Evolutionary conservation across 495 filamentous ascomycete species (phyloP).

Genomic region (Endocarpon pusillum): DNA sequence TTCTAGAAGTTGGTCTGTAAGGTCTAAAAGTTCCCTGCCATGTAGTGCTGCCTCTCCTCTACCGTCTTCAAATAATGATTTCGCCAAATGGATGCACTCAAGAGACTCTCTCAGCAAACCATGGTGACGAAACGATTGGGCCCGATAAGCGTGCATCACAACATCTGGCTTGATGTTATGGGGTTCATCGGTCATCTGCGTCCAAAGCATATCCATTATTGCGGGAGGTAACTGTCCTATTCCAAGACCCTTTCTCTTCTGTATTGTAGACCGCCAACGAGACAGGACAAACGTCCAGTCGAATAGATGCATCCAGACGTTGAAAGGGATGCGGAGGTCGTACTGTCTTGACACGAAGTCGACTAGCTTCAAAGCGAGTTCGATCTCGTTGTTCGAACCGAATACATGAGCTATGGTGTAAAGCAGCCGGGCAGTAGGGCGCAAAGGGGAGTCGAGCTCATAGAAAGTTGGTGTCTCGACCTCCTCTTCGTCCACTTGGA

Average conservation of each 20-base stretch:
- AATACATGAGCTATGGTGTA: constrained; percentile 40
- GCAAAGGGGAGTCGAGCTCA: constrained; percentile 29
- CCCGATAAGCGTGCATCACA: constrained; percentile 32
- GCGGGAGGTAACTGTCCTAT: constrained; percentile 21
- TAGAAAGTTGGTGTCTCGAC: constrained; percentile 17
- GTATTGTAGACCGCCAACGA: constrained; percentile 10
- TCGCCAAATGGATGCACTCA: too few species aligned
- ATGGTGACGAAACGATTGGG: constrained; percentile 18
- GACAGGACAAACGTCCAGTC: constrained; percentile 41
- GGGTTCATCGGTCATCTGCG: constrained; percentile 37
- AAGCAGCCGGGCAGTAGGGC: constrained; percentile 36
- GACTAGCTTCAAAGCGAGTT: constrained; percentile 32
- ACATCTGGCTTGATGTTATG: constrained; percentile 38
- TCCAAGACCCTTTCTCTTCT: constrained; percentile 6
- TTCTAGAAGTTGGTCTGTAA: constrained; percentile 4
- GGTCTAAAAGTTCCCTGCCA: constrained; percentile 12
- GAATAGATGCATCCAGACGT: constrained; percentile 40
- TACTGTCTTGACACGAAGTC: constrained; percentile 41
- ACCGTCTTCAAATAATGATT: constrained; percentile 9
- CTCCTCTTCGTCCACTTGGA: constrained; percentile 10
- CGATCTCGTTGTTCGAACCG: constrained; percentile 37
- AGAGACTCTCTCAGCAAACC: constrained; percentile 8
- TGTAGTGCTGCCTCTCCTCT: constrained; percentile 17
- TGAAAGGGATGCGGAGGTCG: constrained; percentile 26
- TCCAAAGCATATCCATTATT: constrained; percentile 29